Conservation (phyloP, 169 alveolate species). For the Plasmodium knowlesi region DNA sequence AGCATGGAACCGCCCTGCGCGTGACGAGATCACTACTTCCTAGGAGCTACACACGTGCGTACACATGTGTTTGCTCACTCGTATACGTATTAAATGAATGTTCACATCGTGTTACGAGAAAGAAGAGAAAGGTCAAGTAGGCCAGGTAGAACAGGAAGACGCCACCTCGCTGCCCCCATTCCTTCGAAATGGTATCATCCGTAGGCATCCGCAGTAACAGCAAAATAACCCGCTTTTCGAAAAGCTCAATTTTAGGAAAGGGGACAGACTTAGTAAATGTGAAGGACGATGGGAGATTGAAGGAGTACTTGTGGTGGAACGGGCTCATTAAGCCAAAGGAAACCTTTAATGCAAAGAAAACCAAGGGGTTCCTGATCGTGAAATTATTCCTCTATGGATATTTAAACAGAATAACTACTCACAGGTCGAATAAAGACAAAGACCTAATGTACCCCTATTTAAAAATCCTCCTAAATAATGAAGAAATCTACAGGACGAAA, state of each 20-base stretch:
- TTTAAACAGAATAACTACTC: conserved; percentile 46
- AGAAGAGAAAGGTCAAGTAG: conserved; percentile 1
- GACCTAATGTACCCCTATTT: conserved; percentile 73
- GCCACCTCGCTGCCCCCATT: background rate
- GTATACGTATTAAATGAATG: background rate
- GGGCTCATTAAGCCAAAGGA: conserved; percentile 49
- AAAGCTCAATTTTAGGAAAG: conserved; percentile 10
- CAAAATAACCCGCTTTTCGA: conserved; percentile 56
- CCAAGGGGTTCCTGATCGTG: conserved; percentile 66
- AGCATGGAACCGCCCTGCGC: background rate
- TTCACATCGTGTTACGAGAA: background rate
- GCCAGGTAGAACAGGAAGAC: background rate
- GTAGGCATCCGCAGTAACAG: conserved; percentile 11
- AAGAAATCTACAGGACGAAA: conserved; percentile 51
- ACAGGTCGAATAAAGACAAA: conserved; percentile 55
- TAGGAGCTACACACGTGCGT: background rate
- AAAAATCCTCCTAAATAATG: conserved; percentile 51
- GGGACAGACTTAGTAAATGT: conserved; percentile 52
- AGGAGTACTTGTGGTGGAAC: conserved; percentile 45
- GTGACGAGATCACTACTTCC: background rate
- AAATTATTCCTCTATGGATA: conserved; percentile 59
- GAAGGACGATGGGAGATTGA: conserved; percentile 11
- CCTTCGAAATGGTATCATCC: conserved; percentile 35
- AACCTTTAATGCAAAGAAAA: conserved; percentile 48
- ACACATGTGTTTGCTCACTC: background rate